A percentile compares a stretch with the other conserved stretches of the same genome.
Evolutionary conservation across 2,329 filamentous ascomycete genomes (phyloP).

Genomic region (Periconia sp.): DNA sequence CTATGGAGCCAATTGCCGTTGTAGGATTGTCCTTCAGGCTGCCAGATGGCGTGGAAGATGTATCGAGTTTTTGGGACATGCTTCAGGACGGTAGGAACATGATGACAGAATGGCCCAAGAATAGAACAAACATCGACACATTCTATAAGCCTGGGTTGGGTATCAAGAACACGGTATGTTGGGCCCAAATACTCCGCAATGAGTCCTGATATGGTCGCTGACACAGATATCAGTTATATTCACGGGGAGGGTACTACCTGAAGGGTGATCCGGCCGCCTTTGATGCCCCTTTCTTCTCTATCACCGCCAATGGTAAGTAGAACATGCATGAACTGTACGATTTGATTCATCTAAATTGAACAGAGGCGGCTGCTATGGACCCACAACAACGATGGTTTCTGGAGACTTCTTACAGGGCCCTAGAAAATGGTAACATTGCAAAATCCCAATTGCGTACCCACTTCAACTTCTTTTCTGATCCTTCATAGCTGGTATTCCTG

Average conservation of each 20-base stretch:
- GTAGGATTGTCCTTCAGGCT: constrained; percentile 32
- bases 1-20: constrained; percentile 31
- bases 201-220: too few relatives aligned
- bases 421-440: constrained; percentile 12
- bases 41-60: constrained; percentile 6
- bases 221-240: constrained; percentile 1
- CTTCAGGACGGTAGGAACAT: constrained; percentile 3
- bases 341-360: too few relatives aligned
- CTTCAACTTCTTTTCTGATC: neutral
- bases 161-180: too few relatives aligned
- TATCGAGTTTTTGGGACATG: constrained; percentile 13
- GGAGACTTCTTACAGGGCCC: constrained; percentile 17
- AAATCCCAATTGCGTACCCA: neutral
- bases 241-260: constrained; percentile 1
- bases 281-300: constrained; percentile 14
- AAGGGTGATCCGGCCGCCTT: constrained; percentile 5
- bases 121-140: constrained; percentile 4
- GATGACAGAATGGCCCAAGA: constrained; percentile 6
- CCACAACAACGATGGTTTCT: too few relatives aligned
- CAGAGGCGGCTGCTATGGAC: constrained; percentile 15
- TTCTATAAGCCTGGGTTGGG: neutral
- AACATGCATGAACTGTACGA: too few relatives aligned
- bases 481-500: constrained; percentile 10
- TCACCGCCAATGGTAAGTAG: constrained; percentile 21
- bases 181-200: too few relatives aligned